Percentiles rank a stretch among this genome's conserved stretches.
These are phyloP conservation scores for Teratosphaeria zuluensis DNA, from an alignment of 2,329 filamentous ascomycete species.

Conservation along the genomic window DNA sequence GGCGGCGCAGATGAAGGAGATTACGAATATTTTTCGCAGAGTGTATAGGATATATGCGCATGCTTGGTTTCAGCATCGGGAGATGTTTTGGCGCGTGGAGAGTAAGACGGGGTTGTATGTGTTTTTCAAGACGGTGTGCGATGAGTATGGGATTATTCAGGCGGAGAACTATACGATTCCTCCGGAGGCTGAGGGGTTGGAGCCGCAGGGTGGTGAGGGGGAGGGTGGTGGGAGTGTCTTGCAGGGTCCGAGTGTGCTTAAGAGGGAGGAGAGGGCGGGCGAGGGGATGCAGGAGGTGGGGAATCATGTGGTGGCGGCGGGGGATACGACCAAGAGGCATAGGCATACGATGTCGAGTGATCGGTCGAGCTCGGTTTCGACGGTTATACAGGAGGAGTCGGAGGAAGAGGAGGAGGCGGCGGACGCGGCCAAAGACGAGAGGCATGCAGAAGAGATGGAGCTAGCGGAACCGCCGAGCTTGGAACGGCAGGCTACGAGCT, in stretches of 20 bases:
- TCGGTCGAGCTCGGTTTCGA: slow-evolving; percentile 62
- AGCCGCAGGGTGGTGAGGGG: slow-evolving; percentile 28
- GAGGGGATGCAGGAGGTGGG: slow-evolving; percentile 18
- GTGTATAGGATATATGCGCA: slow-evolving; percentile 96
- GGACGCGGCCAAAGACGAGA: background rate
- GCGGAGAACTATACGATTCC: slow-evolving; percentile 95
- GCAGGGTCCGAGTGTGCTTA: slow-evolving; percentile 24
- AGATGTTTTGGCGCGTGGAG: slow-evolving; percentile 92
- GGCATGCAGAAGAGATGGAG: background rate
- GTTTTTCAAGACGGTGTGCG: slow-evolving; percentile 95
- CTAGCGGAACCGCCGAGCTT: slow-evolving; percentile 6
- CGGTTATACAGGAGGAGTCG: slow-evolving; percentile 74
- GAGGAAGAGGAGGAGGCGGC: slow-evolving; percentile 38
- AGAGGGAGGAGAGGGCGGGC: slow-evolving; percentile 18
- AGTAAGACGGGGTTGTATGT: slow-evolving; percentile 84
- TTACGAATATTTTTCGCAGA: slow-evolving; percentile 89
- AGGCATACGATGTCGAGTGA: slow-evolving; percentile 66
- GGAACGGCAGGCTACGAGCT: slow-evolving; percentile 16
- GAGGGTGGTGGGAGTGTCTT: background rate
- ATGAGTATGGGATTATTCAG: slow-evolving; percentile 78
- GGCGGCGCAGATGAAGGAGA: slow-evolving; percentile 61
- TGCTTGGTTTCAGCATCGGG: slow-evolving; percentile 95
- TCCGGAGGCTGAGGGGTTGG: slow-evolving; percentile 79
- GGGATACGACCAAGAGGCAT: slow-evolving; percentile 70
- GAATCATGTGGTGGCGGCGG: slow-evolving; percentile 42